These are phyloP conservation scores for Yarrowia sp. DNA, from an alignment of 805 yeast genomes.

Conservation along the genomic window DNA sequence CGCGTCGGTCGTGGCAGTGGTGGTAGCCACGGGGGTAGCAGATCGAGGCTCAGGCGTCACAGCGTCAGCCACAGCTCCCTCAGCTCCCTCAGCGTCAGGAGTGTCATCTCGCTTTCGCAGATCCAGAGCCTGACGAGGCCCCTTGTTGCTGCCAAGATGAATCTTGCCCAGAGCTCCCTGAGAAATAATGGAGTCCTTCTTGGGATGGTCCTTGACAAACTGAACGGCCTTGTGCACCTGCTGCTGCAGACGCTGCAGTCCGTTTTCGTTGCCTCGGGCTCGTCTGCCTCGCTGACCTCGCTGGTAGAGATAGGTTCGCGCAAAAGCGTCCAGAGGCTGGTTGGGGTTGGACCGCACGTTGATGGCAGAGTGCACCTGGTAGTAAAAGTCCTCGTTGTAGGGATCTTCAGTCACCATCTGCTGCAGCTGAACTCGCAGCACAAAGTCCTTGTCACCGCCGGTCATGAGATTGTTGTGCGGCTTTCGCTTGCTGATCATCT, in stretches of 20 bases:
- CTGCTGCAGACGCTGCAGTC: slow-evolving; percentile 95
- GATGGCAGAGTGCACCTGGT: slow-evolving; percentile 81
- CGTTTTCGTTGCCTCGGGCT: slow-evolving; percentile 54
- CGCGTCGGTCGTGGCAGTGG: slow-evolving; percentile 19
- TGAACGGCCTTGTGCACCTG: slow-evolving; percentile 96
- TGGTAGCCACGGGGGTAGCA: not conserved
- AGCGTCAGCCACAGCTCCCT: not conserved
- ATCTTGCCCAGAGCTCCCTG: slow-evolving; percentile 92
- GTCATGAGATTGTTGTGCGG: slow-evolving; percentile 88
- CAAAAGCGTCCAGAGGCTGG: slow-evolving; percentile 69
- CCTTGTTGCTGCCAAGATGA: slow-evolving; percentile 65
- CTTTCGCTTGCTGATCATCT: slow-evolving; percentile 21
- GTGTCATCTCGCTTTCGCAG: slow-evolving; percentile 30
- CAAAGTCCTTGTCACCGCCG: slow-evolving; percentile 93
- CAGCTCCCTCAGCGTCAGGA: slow-evolving; percentile 32
- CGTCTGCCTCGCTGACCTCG: slow-evolving; percentile 73
- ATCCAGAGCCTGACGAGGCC: slow-evolving; percentile 83
- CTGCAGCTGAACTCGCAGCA: slow-evolving; percentile 88
- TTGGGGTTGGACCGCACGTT: slow-evolving; percentile 56
- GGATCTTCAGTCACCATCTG: slow-evolving; percentile 97
- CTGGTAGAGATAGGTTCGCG: slow-evolving; percentile 85
- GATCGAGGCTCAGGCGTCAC: slow-evolving; percentile 4
- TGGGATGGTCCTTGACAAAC: slow-evolving; percentile 78
- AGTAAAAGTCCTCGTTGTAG: slow-evolving; percentile 92
- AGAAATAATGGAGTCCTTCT: slow-evolving; percentile 61